Base-by-base conservation (phyloP, 345 rosid species). In the Melaleuca quinquenervia region DNA sequence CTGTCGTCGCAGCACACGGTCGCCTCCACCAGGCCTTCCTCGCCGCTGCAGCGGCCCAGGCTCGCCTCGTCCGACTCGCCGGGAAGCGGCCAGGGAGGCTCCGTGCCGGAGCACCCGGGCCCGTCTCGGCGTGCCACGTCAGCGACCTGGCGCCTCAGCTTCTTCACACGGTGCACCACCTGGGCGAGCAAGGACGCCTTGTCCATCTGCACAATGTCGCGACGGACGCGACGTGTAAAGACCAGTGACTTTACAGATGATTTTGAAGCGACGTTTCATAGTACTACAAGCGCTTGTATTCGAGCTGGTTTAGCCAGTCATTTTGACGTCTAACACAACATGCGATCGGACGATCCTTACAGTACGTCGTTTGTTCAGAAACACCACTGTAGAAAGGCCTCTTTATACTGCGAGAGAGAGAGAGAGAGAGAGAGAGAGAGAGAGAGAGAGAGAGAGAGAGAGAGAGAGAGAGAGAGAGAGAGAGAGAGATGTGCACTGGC, bases 171-270 rank as follows among this genome's bases (percentile, higher is more conserved):
- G 64, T 89, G 94, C 82, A 96, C 95, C 88, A 94, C 98, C 89
- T 94, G 96, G 41, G 97, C 97, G 32, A 95, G 91, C 92, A 95
- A 90, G 52, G 98, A 91, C 62, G 98, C 97, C 90, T 95, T 95
- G 89, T 94, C 96, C 74, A 93, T 95, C 97, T 94, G 88, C 83
- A 58, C 12, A 49, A 22, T 29, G 44, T 58, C 84, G 55, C 0
- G 84, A 50, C 83, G 54, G 36, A 13, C 83, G 18, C 84, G 50
- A 51, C 45, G 27, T 2, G 36, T 18, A 20, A 18, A 58, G 70
- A 32, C n/a, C 70, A 27, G 41, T 41, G 41, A 41, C 4, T 41
- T 41, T 41, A 41, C 41, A 41, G 41, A 41, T 2, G 41, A 41
- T 41, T 4, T 41, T 41, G 41, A 41, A 41, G 41, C 41, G 41